phyloP scores from a whole-genome alignment of 257 asterid species.

The Echites panduratus region DNA sequence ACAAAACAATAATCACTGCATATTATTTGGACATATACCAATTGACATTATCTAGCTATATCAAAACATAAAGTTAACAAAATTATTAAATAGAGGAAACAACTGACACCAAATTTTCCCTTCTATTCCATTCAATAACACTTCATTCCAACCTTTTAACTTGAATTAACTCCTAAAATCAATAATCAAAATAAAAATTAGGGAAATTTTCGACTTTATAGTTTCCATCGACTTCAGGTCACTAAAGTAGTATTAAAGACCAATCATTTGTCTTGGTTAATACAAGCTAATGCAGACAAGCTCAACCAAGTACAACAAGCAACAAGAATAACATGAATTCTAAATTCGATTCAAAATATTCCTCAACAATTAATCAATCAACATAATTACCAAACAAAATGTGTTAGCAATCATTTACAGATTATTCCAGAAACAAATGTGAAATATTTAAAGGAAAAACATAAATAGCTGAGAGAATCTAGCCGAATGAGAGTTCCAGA shows the following conservation, averaged over 20 bases:
- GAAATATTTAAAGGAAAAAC: background rate
- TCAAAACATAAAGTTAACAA: too few relatives aligned
- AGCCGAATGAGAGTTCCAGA: constrained; percentile 20
- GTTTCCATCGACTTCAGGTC: background rate
- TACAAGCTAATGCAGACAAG: background rate
- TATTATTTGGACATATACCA: background rate
- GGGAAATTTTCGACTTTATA: too few relatives aligned
- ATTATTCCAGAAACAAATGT: constrained; percentile 8
- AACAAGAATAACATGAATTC: background rate
- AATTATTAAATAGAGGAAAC: too few relatives aligned
- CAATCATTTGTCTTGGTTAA: background rate
- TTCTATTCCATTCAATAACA: background rate
- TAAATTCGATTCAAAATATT: background rate
- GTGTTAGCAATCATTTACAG: constrained; percentile 13
- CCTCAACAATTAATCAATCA: background rate
- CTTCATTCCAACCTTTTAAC: background rate
- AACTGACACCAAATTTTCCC: background rate
- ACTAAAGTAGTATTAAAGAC: background rate
- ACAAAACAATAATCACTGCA: background rate
- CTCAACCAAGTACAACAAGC: background rate
- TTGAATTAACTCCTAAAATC: background rate
- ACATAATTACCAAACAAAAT: background rate
- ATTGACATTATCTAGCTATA: background rate
- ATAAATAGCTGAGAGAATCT: constrained; percentile 11
- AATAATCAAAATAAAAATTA: too few relatives aligned